Evolutionary conservation across 495 filamentous ascomycete genomes (phyloP).

Genomic region (Echria macrotheca): DNA sequence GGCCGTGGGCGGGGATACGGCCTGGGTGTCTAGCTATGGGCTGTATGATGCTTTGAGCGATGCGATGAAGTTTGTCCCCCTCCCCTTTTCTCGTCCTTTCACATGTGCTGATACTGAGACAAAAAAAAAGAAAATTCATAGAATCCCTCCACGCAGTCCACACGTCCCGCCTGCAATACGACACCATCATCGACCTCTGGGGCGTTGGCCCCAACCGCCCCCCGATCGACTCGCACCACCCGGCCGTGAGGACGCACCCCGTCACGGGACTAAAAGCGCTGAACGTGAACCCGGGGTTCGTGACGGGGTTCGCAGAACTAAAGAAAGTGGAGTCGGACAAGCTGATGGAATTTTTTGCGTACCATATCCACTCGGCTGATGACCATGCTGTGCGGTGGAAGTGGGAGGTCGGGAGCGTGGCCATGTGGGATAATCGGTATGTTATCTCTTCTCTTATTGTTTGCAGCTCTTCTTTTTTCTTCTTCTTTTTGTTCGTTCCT

Average conservation of each 20-base stretch:
- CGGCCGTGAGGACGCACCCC: conserved; percentile 50
- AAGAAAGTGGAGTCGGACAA: conserved; percentile 51
- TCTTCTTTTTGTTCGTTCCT: too few relatives aligned
- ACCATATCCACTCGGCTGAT: conserved; percentile 49
- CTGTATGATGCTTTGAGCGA: conserved; percentile 47
- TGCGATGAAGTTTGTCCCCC: conserved; percentile 16
- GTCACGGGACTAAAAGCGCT: conserved; percentile 48
- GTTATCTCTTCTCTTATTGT: not conserved
- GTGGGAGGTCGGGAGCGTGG: conserved; percentile 50
- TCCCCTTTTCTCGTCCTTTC: not conserved
- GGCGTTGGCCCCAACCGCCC: conserved; percentile 42
- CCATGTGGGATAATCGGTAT: conserved; percentile 53
- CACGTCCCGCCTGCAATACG: conserved; percentile 44
- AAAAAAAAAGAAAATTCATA: conserved; percentile 38
- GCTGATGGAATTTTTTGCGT: conserved; percentile 45
- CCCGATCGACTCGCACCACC: conserved; percentile 51
- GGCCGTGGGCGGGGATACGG: conserved; percentile 48
- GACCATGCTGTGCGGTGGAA: conserved; percentile 52
- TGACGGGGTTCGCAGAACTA: conserved; percentile 49
- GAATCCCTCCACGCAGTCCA: conserved; percentile 48
- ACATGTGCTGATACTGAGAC: not conserved
- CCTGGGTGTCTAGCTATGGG: conserved; percentile 48
- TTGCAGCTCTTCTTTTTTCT: conserved; percentile 1
- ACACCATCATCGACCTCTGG: conserved; percentile 44
- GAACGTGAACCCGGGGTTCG: conserved; percentile 47